Conservation (phyloP, 1,284 basidiomycete species). For the Stereum hirsutum region DNA sequence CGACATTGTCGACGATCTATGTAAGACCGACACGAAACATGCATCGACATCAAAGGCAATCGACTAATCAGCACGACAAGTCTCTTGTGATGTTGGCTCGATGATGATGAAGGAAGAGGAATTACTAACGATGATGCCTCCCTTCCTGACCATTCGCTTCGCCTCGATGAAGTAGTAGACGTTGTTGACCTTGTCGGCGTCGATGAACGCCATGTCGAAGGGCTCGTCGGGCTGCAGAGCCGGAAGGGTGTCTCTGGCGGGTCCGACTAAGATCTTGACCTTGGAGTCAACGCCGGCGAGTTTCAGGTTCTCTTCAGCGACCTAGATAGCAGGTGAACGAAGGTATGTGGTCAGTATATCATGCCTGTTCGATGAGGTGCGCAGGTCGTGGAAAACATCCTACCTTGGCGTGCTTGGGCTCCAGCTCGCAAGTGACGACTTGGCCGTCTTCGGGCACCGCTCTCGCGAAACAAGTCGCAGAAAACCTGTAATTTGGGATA, state of each 20-base stretch:
- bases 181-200: slow-evolving; percentile 49
- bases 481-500: slow-evolving; percentile 30
- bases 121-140: slow-evolving; percentile 44
- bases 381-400: no score
- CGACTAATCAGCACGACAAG: no score
- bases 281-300: slow-evolving; percentile 36
- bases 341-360: no score
- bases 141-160: slow-evolving; percentile 42
- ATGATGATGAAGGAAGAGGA: no score
- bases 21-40: no score
- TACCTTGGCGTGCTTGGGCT: slow-evolving; percentile 39
- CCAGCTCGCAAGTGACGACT: slow-evolving; percentile 40
- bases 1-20: slow-evolving; percentile 57
- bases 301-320: slow-evolving; percentile 38
- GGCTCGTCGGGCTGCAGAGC: slow-evolving; percentile 30
- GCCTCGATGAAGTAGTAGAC: slow-evolving; percentile 42
- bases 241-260: slow-evolving; percentile 36
- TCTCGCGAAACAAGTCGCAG: slow-evolving; percentile 49
- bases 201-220: slow-evolving; percentile 55
- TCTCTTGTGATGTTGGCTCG: no score
- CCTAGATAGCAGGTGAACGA: background rate
- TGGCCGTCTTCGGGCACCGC: slow-evolving; percentile 45
- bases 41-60: no score
- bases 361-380: no score
- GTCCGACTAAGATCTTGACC: slow-evolving; percentile 39